A percentile compares a stretch with the other conserved stretches of the same genome.
Conservation (phyloP, 208 protist genomes). For the Lotmaria passim region DNA sequence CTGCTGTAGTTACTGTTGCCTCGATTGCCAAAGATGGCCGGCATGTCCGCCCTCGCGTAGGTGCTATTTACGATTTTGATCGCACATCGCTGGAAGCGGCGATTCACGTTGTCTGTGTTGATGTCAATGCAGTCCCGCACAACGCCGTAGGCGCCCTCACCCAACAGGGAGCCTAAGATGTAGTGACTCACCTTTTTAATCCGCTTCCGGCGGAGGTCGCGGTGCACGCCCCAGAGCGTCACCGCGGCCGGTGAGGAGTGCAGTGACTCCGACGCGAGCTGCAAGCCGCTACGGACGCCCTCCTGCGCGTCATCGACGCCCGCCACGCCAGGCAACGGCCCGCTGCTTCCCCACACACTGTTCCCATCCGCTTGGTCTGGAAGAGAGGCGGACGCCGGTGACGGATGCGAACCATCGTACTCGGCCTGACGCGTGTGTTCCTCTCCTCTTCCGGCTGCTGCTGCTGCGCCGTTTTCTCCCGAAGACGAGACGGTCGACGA, state of each 20-base stretch:
- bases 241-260: constrained; percentile 41
- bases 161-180: constrained; percentile 78
- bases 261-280: constrained; percentile 1
- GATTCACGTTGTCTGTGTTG: constrained; percentile 46
- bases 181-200: constrained; percentile 86
- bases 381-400: too few relatives aligned
- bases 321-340: background rate
- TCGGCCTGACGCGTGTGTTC: too few relatives aligned
- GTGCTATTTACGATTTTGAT: constrained; percentile 49
- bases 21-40: constrained; percentile 9
- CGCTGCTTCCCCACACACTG: constrained; percentile 7
- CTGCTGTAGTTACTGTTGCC: background rate
- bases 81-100: constrained; percentile 47
- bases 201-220: constrained; percentile 67
- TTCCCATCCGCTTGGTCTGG: too few relatives aligned
- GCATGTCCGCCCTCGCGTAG: constrained; percentile 10
- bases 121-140: constrained; percentile 84
- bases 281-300: background rate
- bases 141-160: constrained; percentile 75
- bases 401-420: too few relatives aligned
- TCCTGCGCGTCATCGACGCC: too few relatives aligned
- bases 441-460: too few relatives aligned
- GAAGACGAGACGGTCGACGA: background rate
- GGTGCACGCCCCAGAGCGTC: constrained; percentile 51
- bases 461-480: too few relatives aligned